Percentiles rank a stretch among this genome's conserved stretches.
Evolutionary conservation across 1,139 yeast genomes (phyloP).

Genomic region (Zygoascus meyerae): DNA sequence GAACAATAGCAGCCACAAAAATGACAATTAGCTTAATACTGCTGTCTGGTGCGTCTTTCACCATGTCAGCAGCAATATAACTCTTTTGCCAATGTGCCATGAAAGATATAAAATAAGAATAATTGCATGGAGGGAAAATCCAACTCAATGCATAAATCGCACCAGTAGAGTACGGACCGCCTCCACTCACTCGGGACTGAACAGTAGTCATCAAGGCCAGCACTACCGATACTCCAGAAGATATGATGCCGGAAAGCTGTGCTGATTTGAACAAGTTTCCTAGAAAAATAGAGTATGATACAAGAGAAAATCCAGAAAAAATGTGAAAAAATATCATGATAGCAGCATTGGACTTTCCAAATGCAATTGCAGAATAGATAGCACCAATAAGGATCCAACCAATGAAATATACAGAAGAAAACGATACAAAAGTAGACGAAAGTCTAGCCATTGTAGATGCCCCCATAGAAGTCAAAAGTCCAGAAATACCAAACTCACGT

Average conservation of each 20-base stretch:
- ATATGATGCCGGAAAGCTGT: conserved; percentile 34
- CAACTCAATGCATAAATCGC: conserved; percentile 30
- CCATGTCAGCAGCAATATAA: conserved; percentile 23
- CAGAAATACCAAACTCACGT: conserved; percentile 32
- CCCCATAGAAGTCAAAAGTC: conserved; percentile 33
- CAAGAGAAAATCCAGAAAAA: conserved; percentile 31
- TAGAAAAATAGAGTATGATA: conserved; percentile 31
- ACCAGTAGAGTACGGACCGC: conserved; percentile 25
- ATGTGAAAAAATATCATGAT: conserved; percentile 32
- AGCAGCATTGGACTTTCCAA: conserved; percentile 27
- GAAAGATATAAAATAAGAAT: conserved; percentile 30
- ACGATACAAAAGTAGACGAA: conserved; percentile 28
- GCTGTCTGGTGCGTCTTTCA: conserved; percentile 27
- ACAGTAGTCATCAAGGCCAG: conserved; percentile 32
- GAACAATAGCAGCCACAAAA: conserved; percentile 30
- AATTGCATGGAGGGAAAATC: conserved; percentile 35
- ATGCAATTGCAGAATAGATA: conserved; percentile 24
- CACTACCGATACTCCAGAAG: conserved; percentile 32
- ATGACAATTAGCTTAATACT: conserved; percentile 28
- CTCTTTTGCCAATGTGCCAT: conserved; percentile 28
- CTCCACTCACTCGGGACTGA: conserved; percentile 26
- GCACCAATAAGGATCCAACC: conserved; percentile 34
- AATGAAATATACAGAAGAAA: conserved; percentile 28
- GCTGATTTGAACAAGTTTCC: conserved; percentile 32
- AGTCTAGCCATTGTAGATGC: conserved; percentile 26